Percentiles rank a stretch among this genome's conserved stretches.
Conservation (phyloP, 2,329 filamentous ascomycete genomes). For the Fusarium coicis region DNA sequence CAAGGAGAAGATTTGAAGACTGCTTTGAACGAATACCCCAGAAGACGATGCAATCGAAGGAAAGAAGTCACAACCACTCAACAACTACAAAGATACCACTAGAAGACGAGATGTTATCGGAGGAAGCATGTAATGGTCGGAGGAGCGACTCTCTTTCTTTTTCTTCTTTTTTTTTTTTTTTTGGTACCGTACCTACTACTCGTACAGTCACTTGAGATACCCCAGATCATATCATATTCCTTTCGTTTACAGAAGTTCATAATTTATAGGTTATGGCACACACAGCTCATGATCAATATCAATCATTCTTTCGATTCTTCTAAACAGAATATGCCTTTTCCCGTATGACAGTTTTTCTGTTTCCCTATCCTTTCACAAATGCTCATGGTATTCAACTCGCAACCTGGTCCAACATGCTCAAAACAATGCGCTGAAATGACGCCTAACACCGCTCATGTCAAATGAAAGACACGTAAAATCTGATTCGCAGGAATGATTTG, state of each 20-base stretch:
- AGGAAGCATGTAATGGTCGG: conserved; percentile 35
- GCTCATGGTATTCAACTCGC: conserved; percentile 3
- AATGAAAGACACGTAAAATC: background rate
- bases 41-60: conserved; percentile 7
- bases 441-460: background rate
- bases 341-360: background rate
- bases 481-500: background rate
- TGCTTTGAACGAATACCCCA: conserved; percentile 19
- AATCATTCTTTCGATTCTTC: conserved; percentile 19
- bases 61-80: conserved; percentile 23
- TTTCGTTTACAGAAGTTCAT: conserved; percentile 41
- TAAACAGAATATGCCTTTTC: background rate
- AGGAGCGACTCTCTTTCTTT: conserved; percentile 24
- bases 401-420: background rate
- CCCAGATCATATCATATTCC: conserved; percentile 34
- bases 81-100: conserved; percentile 29
- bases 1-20: conserved; percentile 10
- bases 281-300: conserved; percentile 12
- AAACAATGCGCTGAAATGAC: conserved; percentile 7
- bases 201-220: conserved; percentile 46
- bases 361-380: background rate
- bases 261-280: conserved; percentile 27
- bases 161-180: conserved; percentile 8
- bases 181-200: conserved; percentile 36
- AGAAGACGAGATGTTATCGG: conserved; percentile 14